Base-by-base conservation (phyloP, 495 filamentous ascomycete species). In the Penicillium samsonianum region DNA sequence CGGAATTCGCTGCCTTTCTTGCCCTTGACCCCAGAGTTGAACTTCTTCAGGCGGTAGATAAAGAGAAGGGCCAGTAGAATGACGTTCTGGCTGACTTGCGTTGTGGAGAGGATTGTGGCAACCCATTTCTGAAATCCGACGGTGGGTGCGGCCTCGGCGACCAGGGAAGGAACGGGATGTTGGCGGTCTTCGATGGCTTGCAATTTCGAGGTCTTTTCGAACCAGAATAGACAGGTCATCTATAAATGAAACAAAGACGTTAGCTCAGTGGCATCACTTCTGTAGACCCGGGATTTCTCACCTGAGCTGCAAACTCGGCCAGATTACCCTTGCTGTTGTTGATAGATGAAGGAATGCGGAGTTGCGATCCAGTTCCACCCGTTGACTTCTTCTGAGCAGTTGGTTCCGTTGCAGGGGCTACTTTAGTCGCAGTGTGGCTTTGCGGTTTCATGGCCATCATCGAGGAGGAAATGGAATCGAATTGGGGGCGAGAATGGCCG, bases 161-260 rank as follows among this genome's bases (percentile, higher is more conserved):
- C 80, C 11, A 96, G 80, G 14, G 38, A 80, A 73, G 23, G 75
- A 61, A 38, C 75, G 65, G 19, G 79, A 67, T 74, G 68, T n/a
- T 73, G 73, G 14, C 84, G 78, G 20, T 88, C 83, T 68, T 93
- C 90, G 44, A 94, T 87, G 49, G 78, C 74, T 55, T 86, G 82
- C 16, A 97, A 76, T 41, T 88, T 87, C 17, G 86, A 77, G 7
- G 88, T 87, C n/a, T 87, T 88, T 69, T 98, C 95, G 66, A 98
- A 99, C 95, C 95, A 99, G 76, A 99, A 97, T 28, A 99, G 79
- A 64, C 93, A 96, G 1, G 94, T 96, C 73, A 97, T 88, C 89
- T 98, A 61, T 8, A 35, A 33, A 49, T 1, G 8, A 10, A 4
- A 48, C 30, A 4, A 16, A 20, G 16, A 50, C n/a, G 53, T 58